Conservation (phyloP, 257 asterid species). For the Verbena officinalis region DNA sequence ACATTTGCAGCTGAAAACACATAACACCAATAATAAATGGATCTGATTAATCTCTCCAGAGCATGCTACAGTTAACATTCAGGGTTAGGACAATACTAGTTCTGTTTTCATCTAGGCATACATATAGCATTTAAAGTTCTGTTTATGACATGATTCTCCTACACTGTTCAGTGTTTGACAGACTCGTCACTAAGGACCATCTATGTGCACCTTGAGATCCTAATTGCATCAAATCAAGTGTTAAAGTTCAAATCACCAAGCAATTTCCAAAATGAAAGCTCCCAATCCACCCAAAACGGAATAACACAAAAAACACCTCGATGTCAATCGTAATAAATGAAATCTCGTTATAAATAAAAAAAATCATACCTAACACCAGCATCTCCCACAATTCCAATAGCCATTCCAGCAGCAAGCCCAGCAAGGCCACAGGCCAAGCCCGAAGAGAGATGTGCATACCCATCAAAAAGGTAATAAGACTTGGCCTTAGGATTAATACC, state of each 20-base stretch:
- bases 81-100: no score
- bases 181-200: background rate
- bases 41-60: no score
- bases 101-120: background rate
- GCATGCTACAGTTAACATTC: background rate
- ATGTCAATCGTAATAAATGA: slow-evolving; percentile 1
- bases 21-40: background rate
- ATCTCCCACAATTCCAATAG: slow-evolving; percentile 88
- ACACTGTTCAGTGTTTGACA: background rate
- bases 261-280: background rate
- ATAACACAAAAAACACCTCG: background rate
- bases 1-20: background rate
- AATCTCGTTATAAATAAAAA: background rate
- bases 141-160: background rate
- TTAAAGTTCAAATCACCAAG: background rate
- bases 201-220: background rate
- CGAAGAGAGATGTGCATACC: slow-evolving; percentile 84
- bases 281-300: background rate
- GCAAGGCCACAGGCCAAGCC: slow-evolving; percentile 86
- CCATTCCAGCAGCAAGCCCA: slow-evolving; percentile 89
- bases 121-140: background rate
- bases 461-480: slow-evolving; percentile 78
- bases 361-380: slow-evolving; percentile 77
- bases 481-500: slow-evolving; percentile 86
- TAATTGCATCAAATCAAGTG: background rate